Evolutionary conservation across 2,329 filamentous ascomycete genomes (phyloP).

Genomic region (Aspergillus spinulosporus): DNA sequence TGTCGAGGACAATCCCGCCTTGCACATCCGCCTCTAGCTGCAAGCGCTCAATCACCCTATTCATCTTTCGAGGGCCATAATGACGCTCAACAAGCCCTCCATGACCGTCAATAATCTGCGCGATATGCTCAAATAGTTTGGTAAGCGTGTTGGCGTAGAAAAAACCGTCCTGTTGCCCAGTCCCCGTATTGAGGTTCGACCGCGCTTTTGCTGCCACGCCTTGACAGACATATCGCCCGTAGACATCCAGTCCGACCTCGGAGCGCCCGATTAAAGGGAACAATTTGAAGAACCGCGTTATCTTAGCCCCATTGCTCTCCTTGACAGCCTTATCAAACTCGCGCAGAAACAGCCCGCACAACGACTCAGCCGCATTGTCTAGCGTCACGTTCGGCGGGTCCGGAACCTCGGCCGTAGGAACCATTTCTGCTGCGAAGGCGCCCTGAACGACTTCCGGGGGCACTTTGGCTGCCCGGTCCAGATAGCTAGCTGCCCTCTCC

Average conservation of each 20-base stretch:
- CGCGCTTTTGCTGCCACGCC: constrained; percentile 85
- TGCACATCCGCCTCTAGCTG: constrained; percentile 96
- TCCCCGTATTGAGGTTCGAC: constrained; percentile 70
- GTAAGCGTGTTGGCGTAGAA: constrained; percentile 92
- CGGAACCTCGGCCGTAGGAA: constrained; percentile 92
- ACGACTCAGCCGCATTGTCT: constrained; percentile 79
- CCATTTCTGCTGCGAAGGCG: constrained; percentile 84
- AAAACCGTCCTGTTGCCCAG: constrained; percentile 66
- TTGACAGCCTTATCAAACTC: constrained; percentile 92
- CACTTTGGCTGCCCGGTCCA: constrained; percentile 78
- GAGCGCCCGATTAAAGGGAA: constrained; percentile 90
- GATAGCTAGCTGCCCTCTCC: constrained; percentile 91
- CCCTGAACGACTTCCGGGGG: constrained; percentile 78
- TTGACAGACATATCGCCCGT: constrained; percentile 93
- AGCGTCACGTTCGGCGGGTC: constrained; percentile 86
- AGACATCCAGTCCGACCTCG: constrained; percentile 88
- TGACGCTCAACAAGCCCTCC: constrained; percentile 88
- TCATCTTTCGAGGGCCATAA: constrained; percentile 91
- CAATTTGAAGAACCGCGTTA: constrained; percentile 96
- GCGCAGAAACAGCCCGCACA: constrained; percentile 85
- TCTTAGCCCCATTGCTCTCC: constrained; percentile 82
- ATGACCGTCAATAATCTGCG: constrained; percentile 91
- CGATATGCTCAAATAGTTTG: constrained; percentile 94
- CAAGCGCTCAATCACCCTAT: constrained; percentile 84
- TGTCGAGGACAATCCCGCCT: constrained; percentile 91